Base-by-base conservation (phyloP, 2,329 filamentous ascomycete species). In the Neonectria neomacrospora region DNA sequence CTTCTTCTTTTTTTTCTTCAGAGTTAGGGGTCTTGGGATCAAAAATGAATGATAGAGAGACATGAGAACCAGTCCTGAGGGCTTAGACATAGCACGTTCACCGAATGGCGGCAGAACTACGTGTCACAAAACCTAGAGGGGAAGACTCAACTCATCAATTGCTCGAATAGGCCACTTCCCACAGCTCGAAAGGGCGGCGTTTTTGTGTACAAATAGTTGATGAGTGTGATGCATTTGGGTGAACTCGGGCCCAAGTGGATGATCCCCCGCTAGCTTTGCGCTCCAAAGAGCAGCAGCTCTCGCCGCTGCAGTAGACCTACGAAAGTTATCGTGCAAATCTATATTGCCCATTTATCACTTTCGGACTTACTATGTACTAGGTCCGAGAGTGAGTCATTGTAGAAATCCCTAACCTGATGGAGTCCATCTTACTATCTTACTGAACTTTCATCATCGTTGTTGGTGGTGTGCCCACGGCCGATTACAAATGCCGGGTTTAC, bases 311-410 rank as follows among this genome's bases (percentile, higher is more conserved):
- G 5, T 37, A 7, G 6, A n/a, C 10, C 14, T 37, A 30, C 16
- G 14, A 26, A 26, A 26, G 23, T 26, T 37, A 37, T 37, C 34
- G 9, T 32, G 30, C 30, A 32, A 28, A 1, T 47, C 3, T 2
- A 8, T 30, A 30, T 42, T 42, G 20, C 32, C 37, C 32, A 39
- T 50, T 18, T 41, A 10, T 28, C 22, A 5, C n/a, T 28, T 10
- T 26, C 51, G 51, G 51, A 54, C 11, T 41, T 54, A 54, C 26
- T 20, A 20, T 54, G 18, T 2, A 8, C 4, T 30, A 54, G 16
- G 7, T 16, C 51, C 51, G 51, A 30, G 11, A 30, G 51, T 54
- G 51, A 54, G 34, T 54, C 51, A 54, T 54, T 54, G 30, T 32
- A 32, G n/a, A 22, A 8, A 30, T 32, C n/a, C 14, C n/a, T 11